Percentiles rank a stretch among this genome's conserved stretches.
phyloP scores from a whole-genome alignment of 192 early-diverging fungal genomes.

The Dissophora globulifera region DNA sequence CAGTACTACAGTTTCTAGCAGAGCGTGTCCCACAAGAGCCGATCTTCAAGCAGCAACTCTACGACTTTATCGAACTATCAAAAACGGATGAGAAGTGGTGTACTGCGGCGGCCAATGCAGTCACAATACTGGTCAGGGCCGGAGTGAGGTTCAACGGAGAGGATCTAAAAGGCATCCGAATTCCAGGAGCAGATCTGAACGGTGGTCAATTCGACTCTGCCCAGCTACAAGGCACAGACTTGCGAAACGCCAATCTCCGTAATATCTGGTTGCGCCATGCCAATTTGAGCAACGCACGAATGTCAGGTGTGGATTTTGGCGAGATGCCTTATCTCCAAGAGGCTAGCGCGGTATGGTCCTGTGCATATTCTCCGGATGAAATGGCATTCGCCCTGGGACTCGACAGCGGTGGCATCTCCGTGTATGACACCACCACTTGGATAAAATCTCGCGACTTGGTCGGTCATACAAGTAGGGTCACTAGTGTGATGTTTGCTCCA shows the following conservation, averaged over 20 bases:
- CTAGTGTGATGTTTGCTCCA: neutral
- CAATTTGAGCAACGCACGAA: neutral
- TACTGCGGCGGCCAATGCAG: constrained; percentile 7
- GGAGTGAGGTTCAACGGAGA: constrained; percentile 3
- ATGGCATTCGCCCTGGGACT: neutral
- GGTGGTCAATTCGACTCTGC: constrained; percentile 10
- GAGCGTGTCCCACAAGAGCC: constrained; percentile 6
- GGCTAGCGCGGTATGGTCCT: neutral
- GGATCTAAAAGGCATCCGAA: constrained; percentile 6
- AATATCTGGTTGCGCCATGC: constrained; percentile 1
- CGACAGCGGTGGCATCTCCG: neutral
- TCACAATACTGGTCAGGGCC: constrained; percentile 11
- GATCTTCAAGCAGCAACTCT: constrained; percentile 9
- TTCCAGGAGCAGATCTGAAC: constrained; percentile 1
- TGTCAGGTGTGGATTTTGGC: neutral
- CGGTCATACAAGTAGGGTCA: neutral
- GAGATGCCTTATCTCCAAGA: constrained; percentile 7
- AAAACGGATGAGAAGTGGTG: neutral
- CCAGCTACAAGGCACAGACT: neutral
- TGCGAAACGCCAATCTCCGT: neutral
- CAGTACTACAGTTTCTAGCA: constrained; percentile 3
- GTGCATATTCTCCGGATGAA: constrained; percentile 5
- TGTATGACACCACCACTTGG: neutral
- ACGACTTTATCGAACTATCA: constrained; percentile 7
- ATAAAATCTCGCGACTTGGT: neutral